Evolutionary conservation across 345 rosid genomes (phyloP).

Genomic region (Excoecaria cochinchinensis): DNA sequence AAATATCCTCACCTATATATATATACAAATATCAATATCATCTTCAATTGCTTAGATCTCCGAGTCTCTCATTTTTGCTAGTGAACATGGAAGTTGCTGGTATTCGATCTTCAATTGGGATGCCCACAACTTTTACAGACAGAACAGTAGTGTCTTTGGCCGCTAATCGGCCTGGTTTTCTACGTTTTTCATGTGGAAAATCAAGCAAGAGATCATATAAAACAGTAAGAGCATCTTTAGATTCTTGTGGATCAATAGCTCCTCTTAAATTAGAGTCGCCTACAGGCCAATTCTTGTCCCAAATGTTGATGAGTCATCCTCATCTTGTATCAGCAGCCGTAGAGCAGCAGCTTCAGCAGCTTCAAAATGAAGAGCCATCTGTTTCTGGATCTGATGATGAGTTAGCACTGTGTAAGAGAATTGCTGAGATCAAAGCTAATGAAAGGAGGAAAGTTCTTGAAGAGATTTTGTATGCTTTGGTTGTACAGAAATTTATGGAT

Average conservation of each 20-base stretch:
- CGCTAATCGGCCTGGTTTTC: slow-evolving; percentile 32
- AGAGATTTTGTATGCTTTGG: slow-evolving; percentile 87
- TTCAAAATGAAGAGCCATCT: slow-evolving; percentile 76
- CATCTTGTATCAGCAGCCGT: slow-evolving; percentile 95
- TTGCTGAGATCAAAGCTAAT: slow-evolving; percentile 89
- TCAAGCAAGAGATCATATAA: slow-evolving; percentile 36
- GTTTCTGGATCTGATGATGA: slow-evolving; percentile 56
- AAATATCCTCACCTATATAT: too few species aligned
- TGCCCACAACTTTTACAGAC: slow-evolving; percentile 30
- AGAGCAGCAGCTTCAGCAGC: slow-evolving; percentile 94
- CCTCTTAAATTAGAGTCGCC: slow-evolving; percentile 90
- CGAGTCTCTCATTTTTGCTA: too few species aligned
- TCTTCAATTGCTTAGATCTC: too few species aligned
- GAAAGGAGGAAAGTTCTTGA: slow-evolving; percentile 77
- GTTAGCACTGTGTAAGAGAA: slow-evolving; percentile 80
- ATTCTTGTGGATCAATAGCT: slow-evolving; percentile 58
- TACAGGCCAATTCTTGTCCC: slow-evolving; percentile 80
- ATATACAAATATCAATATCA: too few species aligned
- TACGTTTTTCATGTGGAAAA: slow-evolving; percentile 38
- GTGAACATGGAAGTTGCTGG: slow-evolving; percentile 11
- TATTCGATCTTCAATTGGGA: slow-evolving; percentile 7
- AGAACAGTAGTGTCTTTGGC: slow-evolving; percentile 39
- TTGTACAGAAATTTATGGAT: slow-evolving; percentile 94
- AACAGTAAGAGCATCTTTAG: slow-evolving; percentile 55
- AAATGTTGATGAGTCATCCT: slow-evolving; percentile 81